Base-by-base conservation (phyloP, 2,329 filamentous ascomycete species). In the Colletotrichum lentis region DNA sequence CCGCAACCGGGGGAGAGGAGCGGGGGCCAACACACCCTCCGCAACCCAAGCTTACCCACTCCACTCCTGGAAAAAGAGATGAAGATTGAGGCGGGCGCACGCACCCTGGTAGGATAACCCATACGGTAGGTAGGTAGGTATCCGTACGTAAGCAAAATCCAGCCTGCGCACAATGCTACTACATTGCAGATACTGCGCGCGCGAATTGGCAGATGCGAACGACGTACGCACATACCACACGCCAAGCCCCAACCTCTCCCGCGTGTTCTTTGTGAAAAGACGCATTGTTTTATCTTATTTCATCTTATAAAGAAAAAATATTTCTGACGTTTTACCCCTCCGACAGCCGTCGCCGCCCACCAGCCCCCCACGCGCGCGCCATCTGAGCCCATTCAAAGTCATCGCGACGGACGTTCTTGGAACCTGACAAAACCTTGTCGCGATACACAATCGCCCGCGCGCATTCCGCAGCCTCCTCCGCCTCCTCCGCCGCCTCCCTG, bases 161-260 rank as follows among this genome's bases (percentile, higher is more conserved):
- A 47, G 35, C 43, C n/a, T 58, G 14, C n/a, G 31, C 43, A n/a
- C 27, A 39, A 41, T 24, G 16, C 16, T 20, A 41, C 24, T 24
- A 20, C 31, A 35, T 35, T 35, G 31, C 31, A 35, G 27, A 31
- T 31, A 31, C 27, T 31, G 7, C 37, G 11, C 20, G 10, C 20
- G 49, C 24, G 24, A 50, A 50, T 16, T 24, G 20, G 44, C 44
- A 47, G 5, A 49, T 49, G 52, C 39, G 39, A 56, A 56, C 54
- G 39, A 37, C 53, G 12, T 35, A 31, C 54, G 39, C 54, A 56
- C 37, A 43, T 56, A 56, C 54, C 54, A 56, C 54, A 44, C 61
- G 20, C 41, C 56, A 47, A 41, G 50, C 35, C 57, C 31, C 60
- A 58, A 43, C 63, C 63, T 66, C 56, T 49, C 55, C 37, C 56